Conservation (phyloP, 2,329 filamentous ascomycete genomes). For the Ophiostoma perfectum region DNA sequence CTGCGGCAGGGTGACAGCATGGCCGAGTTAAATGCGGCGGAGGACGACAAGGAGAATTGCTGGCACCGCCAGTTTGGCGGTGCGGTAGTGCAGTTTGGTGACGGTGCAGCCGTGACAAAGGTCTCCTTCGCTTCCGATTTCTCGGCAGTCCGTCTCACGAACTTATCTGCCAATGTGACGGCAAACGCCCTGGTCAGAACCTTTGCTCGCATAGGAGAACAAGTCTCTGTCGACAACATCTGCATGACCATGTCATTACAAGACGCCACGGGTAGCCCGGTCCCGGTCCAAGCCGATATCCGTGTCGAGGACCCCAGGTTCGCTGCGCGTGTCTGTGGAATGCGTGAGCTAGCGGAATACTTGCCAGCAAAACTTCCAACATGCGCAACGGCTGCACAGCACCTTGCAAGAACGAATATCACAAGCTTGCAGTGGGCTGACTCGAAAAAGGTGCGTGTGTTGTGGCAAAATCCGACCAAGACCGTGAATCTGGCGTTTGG, state of each 20-base stretch:
- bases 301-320: slow-evolving; percentile 31
- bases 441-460: slow-evolving; percentile 34
- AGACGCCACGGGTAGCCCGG: background rate
- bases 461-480: slow-evolving; percentile 35
- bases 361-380: background rate
- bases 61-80: slow-evolving; percentile 29
- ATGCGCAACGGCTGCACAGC: slow-evolving; percentile 10
- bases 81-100: slow-evolving; percentile 32
- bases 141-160: slow-evolving; percentile 34
- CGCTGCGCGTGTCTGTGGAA: slow-evolving; percentile 25
- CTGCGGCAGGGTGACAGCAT: too few relatives aligned
- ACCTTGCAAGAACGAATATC: slow-evolving; percentile 3
- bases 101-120: slow-evolving; percentile 32
- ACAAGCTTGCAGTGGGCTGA: slow-evolving; percentile 33
- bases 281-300: slow-evolving; percentile 28
- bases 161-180: slow-evolving; percentile 27
- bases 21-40: background rate
- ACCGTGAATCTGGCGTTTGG: slow-evolving; percentile 33
- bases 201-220: too few relatives aligned
- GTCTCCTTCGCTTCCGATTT: slow-evolving; percentile 35
- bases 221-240: too few relatives aligned
- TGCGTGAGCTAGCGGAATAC: slow-evolving; percentile 15
- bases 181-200: too few relatives aligned
- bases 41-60: background rate
- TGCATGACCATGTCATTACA: too few relatives aligned